Evolutionary conservation across 1,284 basidiomycete genomes (phyloP).

Genomic region (Lentinus polychrous): DNA sequence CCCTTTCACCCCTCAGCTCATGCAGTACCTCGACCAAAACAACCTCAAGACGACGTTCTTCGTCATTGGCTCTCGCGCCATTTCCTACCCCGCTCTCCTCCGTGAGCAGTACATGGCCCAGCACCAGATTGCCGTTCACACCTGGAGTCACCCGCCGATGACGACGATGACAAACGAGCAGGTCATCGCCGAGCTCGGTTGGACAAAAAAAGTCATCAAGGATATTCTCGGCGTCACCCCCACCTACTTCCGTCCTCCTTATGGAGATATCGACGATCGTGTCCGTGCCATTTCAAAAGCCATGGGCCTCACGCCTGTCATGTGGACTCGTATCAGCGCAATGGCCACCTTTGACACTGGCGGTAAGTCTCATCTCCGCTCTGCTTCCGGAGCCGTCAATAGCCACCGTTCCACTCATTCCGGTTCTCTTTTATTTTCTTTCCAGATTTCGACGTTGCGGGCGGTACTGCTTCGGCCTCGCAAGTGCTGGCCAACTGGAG

Average conservation of each 20-base stretch:
- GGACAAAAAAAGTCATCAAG: slow-evolving; percentile 81
- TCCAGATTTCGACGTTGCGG: slow-evolving; percentile 71
- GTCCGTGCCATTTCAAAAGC: slow-evolving; percentile 71
- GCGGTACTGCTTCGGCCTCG: slow-evolving; percentile 51
- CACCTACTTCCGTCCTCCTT: slow-evolving; percentile 59
- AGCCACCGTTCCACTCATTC: no score
- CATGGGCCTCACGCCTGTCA: slow-evolving; percentile 60
- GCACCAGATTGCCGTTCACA: slow-evolving; percentile 68
- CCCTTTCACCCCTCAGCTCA: slow-evolving; percentile 72
- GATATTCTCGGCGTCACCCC: slow-evolving; percentile 71
- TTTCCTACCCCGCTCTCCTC: slow-evolving; percentile 53
- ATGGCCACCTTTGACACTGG: slow-evolving; percentile 57
- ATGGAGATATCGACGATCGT: slow-evolving; percentile 71
- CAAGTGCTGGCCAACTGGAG: slow-evolving; percentile 62
- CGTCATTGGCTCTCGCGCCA: slow-evolving; percentile 74
- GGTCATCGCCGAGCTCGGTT: slow-evolving; percentile 85
- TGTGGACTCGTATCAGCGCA: slow-evolving; percentile 62
- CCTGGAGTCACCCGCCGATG: slow-evolving; percentile 60
- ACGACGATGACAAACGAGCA: slow-evolving; percentile 78
- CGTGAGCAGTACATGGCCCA: slow-evolving; percentile 68
- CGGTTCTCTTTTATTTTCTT: slow-evolving; percentile 4
- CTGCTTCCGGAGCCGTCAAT: not conserved
- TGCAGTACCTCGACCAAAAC: slow-evolving; percentile 59
- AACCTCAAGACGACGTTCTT: slow-evolving; percentile 83
- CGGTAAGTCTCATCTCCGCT: slow-evolving; percentile 31